phyloP scores from a whole-genome alignment of 257 asterid genomes.

The Solanum virginianum region DNA sequence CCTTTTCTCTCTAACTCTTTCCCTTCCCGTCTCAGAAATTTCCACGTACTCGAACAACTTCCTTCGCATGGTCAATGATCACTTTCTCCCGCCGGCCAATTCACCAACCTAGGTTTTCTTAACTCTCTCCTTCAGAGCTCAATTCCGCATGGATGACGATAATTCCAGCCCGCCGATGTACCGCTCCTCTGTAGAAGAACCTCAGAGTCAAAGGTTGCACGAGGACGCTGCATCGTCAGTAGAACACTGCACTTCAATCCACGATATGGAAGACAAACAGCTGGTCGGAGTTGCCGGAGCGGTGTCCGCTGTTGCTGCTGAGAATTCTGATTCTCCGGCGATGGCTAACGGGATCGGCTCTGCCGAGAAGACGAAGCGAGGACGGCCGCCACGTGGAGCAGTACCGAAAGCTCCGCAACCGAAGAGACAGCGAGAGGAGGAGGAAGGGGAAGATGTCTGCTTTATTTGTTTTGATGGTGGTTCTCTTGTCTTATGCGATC shows the following conservation, averaged over 20 bases:
- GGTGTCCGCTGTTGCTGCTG: not conserved
- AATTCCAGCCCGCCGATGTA: not conserved
- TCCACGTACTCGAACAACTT: not conserved
- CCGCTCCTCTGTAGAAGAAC: constrained; percentile 12
- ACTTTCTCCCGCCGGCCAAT: not conserved
- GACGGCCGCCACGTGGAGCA: constrained; percentile 57
- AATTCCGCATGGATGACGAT: not conserved
- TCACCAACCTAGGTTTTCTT: not conserved
- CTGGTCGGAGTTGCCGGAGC: constrained; percentile 9
- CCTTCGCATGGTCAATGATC: not conserved
- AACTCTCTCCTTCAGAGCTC: not conserved
- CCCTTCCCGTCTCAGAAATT: not conserved
- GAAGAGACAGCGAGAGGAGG: constrained; percentile 16
- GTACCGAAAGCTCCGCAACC: constrained; percentile 29
- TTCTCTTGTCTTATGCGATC: constrained; percentile 81
- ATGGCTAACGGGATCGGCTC: not conserved
- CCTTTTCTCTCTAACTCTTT: not conserved
- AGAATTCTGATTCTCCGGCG: not conserved
- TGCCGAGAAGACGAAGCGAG: constrained; percentile 51
- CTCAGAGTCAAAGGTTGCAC: constrained; percentile 37
- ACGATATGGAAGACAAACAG: constrained; percentile 11
- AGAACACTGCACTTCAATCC: constrained; percentile 10
- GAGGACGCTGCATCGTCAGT: constrained; percentile 7
- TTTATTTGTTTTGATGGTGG: constrained; percentile 98
- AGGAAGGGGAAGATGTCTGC: constrained; percentile 92